Conservation (phyloP, 140 eudicot genomes). For the Bidens hawaiensis region DNA sequence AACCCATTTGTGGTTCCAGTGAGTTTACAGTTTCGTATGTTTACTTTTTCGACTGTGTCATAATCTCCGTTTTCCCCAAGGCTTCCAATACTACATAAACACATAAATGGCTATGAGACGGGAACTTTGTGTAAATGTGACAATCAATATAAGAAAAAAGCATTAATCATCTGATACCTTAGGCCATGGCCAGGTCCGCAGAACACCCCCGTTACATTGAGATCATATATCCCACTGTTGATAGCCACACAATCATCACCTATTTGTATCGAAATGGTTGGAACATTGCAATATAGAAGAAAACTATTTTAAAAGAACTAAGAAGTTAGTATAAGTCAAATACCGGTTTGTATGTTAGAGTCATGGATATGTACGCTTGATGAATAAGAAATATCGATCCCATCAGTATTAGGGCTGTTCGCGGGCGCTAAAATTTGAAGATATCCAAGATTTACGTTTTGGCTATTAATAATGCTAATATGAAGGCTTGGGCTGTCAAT, state of each 20-base stretch:
- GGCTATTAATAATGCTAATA: conserved; percentile 17
- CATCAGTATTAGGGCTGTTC: conserved; percentile 41
- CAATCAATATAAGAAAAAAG: background rate
- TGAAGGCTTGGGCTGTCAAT: conserved; percentile 25
- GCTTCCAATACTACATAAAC: conserved; percentile 35
- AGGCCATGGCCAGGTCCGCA: conserved; percentile 41
- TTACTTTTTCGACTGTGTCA: conserved; percentile 31
- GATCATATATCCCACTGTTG: conserved; percentile 27
- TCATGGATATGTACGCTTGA: conserved; percentile 22
- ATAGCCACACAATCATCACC: conserved; percentile 45
- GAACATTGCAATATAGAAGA: background rate
- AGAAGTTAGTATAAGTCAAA: background rate
- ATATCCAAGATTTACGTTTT: conserved; percentile 2
- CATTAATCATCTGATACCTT: conserved; percentile 10
- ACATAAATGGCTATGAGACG: background rate
- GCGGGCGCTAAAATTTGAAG: conserved; percentile 21
- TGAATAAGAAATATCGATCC: conserved; percentile 26
- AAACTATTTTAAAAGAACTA: background rate
- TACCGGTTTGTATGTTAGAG: conserved; percentile 26
- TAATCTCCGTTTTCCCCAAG: conserved; percentile 21
- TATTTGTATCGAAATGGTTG: background rate
- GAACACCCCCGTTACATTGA: conserved; percentile 26
- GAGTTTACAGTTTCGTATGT: conserved; percentile 28
- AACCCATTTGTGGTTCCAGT: conserved; percentile 32
- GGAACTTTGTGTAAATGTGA: background rate